phyloP scores from a whole-genome alignment of 345 rosid genomes.

The Salix arbutifolia region DNA sequence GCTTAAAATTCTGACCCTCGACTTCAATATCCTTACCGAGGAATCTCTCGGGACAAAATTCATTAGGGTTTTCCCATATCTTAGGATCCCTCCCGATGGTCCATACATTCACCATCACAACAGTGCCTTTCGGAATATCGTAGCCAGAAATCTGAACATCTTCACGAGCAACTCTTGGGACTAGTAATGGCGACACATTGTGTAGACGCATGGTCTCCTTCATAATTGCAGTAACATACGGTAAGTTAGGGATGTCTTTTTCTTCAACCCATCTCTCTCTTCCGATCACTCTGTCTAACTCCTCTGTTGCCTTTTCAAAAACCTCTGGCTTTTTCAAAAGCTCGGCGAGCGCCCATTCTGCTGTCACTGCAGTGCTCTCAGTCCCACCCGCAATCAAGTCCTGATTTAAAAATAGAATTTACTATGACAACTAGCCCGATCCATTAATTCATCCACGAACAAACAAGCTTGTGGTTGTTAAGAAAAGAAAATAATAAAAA shows the following conservation, averaged over 20 bases:
- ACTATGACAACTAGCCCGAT: no score
- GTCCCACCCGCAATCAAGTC: constrained; percentile 61
- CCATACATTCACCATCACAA: constrained; percentile 46
- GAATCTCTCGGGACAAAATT: constrained; percentile 54
- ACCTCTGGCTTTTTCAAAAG: constrained; percentile 41
- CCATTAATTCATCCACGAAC: background rate
- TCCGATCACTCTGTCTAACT: constrained; percentile 53
- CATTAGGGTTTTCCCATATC: constrained; percentile 49
- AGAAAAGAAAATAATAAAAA: background rate
- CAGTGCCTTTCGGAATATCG: constrained; percentile 45
- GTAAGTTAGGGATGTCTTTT: constrained; percentile 42
- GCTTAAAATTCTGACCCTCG: constrained; percentile 53
- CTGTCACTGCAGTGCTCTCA: constrained; percentile 54
- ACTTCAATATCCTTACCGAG: constrained; percentile 41
- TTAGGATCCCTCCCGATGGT: constrained; percentile 53
- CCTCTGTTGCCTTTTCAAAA: constrained; percentile 48
- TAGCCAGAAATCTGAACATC: constrained; percentile 39
- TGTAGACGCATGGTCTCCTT: constrained; percentile 65
- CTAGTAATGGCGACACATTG: constrained; percentile 55
- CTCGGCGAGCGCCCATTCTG: constrained; percentile 62
- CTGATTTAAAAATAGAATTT: constrained; percentile 14
- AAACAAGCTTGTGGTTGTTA: background rate
- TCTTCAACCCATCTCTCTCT: constrained; percentile 51
- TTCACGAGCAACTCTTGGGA: constrained; percentile 38
- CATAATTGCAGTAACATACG: constrained; percentile 39